phyloP scores from a whole-genome alignment of 352 stramenopile genomes.

The Phytophthora brassicae region DNA sequence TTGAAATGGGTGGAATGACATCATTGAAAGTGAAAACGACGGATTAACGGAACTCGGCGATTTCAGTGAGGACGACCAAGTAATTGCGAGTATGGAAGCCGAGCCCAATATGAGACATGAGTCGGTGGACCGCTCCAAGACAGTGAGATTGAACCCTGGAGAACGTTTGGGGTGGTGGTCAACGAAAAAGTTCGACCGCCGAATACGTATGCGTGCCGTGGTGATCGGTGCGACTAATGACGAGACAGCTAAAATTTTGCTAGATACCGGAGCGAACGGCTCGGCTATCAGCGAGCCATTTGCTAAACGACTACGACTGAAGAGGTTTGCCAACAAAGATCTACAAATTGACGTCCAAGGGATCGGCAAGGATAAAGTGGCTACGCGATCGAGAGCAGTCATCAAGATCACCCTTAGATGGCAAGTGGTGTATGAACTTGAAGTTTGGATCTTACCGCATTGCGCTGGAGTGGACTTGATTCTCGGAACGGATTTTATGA shows the following conservation, averaged over 20 bases:
- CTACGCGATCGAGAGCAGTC: background rate
- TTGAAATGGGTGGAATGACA: too few relatives aligned
- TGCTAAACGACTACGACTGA: background rate
- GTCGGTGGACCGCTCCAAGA: too few relatives aligned
- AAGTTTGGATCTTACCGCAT: conserved; percentile 7
- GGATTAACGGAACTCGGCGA: too few relatives aligned
- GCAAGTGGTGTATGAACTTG: conserved; percentile 3
- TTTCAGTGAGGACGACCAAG: too few relatives aligned
- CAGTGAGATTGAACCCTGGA: background rate
- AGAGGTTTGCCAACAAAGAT: background rate
- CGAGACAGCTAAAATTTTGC: background rate
- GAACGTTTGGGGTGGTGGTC: conserved; percentile 1
- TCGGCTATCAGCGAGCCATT: background rate
- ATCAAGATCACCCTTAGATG: conserved; percentile 3
- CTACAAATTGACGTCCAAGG: background rate
- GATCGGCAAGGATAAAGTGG: background rate
- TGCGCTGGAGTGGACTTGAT: conserved; percentile 1
- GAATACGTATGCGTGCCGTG: background rate
- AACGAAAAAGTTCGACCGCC: background rate
- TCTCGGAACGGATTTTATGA: conserved; percentile 5
- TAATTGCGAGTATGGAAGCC: too few relatives aligned
- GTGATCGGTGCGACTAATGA: background rate
- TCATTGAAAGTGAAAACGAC: background rate
- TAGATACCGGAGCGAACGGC: background rate
- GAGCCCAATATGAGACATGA: too few relatives aligned